These are phyloP conservation scores for Fusarium pseudograminearum DNA, from an alignment of 2,329 filamentous ascomycete species.

Conservation along the genomic window DNA sequence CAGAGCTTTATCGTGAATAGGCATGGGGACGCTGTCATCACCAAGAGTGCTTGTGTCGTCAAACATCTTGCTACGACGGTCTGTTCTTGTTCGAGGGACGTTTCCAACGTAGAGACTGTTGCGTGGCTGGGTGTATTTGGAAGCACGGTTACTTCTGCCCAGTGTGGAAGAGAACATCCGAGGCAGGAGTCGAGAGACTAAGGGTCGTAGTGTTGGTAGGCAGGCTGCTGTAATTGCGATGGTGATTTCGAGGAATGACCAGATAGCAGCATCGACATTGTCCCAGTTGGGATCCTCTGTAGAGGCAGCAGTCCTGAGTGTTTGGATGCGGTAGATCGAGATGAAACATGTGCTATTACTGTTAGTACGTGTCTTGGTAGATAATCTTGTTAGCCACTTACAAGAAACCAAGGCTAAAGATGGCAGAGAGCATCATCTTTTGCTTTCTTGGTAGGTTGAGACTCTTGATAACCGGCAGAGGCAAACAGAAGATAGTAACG, in stretches of 20 bases:
- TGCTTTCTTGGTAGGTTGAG: conserved; percentile 21
- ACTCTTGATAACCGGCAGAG: conserved; percentile 16
- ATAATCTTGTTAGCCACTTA: fast-evolving
- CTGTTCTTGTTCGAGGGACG: not conserved
- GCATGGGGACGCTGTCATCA: not conserved
- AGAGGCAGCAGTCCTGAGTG: conserved; percentile 12
- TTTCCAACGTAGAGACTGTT: not conserved
- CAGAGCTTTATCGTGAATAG: not conserved
- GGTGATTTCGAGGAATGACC: conserved; percentile 29
- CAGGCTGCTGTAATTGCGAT: conserved; percentile 21
- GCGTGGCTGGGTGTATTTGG: not conserved
- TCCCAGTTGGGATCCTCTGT: conserved; percentile 32
- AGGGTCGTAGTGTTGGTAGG: conserved; percentile 16
- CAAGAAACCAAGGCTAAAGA: conserved; percentile 22
- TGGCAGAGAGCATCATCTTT: conserved; percentile 16
- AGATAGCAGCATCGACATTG: conserved; percentile 23
- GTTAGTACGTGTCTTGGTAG: not conserved
- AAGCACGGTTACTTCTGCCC: not conserved
- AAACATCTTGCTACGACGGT: not conserved
- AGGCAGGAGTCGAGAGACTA: conserved; percentile 27
- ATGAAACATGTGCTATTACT: conserved; percentile 9
- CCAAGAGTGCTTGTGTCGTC: not conserved
- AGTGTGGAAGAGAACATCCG: not conserved
- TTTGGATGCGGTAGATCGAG: conserved; percentile 24
- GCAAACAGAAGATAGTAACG: conserved; percentile 18